These are phyloP conservation scores for Apiospora hydei DNA, from an alignment of 2,329 filamentous ascomycete genomes.

Conservation along the genomic window DNA sequence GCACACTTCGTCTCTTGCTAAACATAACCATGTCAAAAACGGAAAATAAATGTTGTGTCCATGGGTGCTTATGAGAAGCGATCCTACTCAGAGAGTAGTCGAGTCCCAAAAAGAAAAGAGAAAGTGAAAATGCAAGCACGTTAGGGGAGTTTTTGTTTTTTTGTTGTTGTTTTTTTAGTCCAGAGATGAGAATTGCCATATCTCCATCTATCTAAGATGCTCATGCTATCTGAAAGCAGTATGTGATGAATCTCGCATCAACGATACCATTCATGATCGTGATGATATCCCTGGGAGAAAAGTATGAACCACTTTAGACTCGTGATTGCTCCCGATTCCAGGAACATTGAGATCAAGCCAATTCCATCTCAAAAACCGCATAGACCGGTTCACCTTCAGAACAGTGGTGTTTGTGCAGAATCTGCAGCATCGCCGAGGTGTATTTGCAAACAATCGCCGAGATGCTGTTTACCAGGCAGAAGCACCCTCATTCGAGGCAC, in stretches of 20 bases:
- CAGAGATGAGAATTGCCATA: not conserved
- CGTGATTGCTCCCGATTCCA: not conserved
- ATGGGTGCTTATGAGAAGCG: too few relatives aligned
- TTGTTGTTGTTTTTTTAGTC: not conserved
- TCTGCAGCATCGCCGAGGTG: not conserved
- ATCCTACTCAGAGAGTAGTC: too few relatives aligned
- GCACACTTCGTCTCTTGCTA: not conserved
- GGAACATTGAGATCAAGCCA: not conserved
- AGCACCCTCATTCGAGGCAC: not conserved
- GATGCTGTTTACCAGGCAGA: not conserved
- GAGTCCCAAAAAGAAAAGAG: not conserved
- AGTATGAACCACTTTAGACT: not conserved
- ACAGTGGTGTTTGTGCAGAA: not conserved
- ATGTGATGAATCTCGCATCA: not conserved
- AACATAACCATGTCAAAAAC: not conserved
- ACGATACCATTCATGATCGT: not conserved
- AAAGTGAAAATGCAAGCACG: not conserved
- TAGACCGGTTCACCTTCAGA: not conserved
- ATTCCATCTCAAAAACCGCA: not conserved
- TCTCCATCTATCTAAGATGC: not conserved
- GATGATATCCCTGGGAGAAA: not conserved
- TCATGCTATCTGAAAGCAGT: conserved; percentile 8
- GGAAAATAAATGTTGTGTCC: too few relatives aligned
- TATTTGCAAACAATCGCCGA: not conserved
- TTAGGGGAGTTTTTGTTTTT: not conserved